These are phyloP conservation scores for Lophiotrema nucula DNA, from an alignment of 495 filamentous ascomycete genomes.

Conservation along the genomic window DNA sequence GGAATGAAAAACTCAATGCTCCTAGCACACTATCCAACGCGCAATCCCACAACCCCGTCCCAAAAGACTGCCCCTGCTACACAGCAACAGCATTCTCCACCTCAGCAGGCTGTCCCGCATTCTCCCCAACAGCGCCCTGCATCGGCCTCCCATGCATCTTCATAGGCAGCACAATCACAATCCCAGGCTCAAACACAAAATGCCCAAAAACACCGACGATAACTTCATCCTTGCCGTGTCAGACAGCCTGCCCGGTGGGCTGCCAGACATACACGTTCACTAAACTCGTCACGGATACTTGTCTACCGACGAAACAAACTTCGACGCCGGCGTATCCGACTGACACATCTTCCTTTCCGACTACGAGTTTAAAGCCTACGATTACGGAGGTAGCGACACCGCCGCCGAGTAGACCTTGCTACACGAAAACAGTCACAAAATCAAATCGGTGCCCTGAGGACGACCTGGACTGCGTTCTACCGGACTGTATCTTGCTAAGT, in stretches of 20 bases:
- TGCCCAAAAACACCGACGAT: slow-evolving; percentile 13
- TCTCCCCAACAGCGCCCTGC: background rate
- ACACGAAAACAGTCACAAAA: too few species aligned
- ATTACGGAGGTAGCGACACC: too few species aligned
- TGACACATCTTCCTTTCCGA: too few species aligned
- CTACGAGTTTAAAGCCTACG: too few species aligned
- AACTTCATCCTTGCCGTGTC: slow-evolving; percentile 9
- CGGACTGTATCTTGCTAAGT: slow-evolving; percentile 11
- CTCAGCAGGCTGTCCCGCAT: background rate
- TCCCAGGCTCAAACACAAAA: slow-evolving; percentile 11
- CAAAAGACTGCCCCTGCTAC: slow-evolving; percentile 17
- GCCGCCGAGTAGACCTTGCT: too few species aligned
- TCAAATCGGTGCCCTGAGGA: slow-evolving; percentile 17
- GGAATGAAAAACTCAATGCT: too few species aligned
- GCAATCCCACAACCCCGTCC: too few species aligned
- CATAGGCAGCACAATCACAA: slow-evolving; percentile 5
- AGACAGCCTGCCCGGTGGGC: slow-evolving; percentile 3
- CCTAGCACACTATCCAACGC: too few species aligned
- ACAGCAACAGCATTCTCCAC: slow-evolving; percentile 6
- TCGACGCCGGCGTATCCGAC: slow-evolving; percentile 6
- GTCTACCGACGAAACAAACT: background rate
- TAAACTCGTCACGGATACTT: background rate
- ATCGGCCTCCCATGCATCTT: background rate
- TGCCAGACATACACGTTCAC: background rate
- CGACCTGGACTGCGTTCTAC: background rate